Evolutionary conservation across 768 basidiomycete species (phyloP).

Genomic region (Kwoniella sp.): DNA sequence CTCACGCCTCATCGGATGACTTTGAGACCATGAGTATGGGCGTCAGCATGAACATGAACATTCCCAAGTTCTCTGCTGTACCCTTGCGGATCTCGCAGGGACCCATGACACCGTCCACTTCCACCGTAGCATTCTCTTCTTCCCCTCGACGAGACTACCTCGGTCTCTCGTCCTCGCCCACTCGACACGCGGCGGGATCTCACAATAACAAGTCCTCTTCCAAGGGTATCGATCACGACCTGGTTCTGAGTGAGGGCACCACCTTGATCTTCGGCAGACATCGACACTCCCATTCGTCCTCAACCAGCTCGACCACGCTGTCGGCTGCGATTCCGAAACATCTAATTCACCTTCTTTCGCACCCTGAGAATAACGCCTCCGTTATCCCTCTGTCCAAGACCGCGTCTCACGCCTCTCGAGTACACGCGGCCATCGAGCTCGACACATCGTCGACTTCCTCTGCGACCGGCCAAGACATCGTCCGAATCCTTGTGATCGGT

Average conservation of each 20-base stretch:
- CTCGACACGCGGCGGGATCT: slow-evolving; percentile 6
- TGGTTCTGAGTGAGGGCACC: slow-evolving; percentile 14
- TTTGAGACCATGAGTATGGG: not conserved
- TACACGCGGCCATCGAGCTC: slow-evolving; percentile 44
- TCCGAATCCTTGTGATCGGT: slow-evolving; percentile 41
- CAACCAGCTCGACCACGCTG: slow-evolving; percentile 8
- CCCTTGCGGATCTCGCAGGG: slow-evolving; percentile 20
- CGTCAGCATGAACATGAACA: not conserved
- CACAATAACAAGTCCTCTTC: not conserved
- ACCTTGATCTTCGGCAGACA: slow-evolving; percentile 46
- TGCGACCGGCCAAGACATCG: not conserved
- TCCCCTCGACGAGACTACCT: slow-evolving; percentile 30
- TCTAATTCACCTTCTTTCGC: slow-evolving; percentile 11
- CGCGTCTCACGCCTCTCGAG: slow-evolving; percentile 46
- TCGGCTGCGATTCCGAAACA: slow-evolving; percentile 9
- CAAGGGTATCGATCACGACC: slow-evolving; percentile 8
- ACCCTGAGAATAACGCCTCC: slow-evolving; percentile 9
- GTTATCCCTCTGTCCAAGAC: slow-evolving; percentile 36
- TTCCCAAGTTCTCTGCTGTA: slow-evolving; percentile 30
- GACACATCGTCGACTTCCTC: not conserved
- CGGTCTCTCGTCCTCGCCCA: slow-evolving; percentile 30
- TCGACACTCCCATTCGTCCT: slow-evolving; percentile 17
- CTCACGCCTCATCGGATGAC: slow-evolving; percentile 22
- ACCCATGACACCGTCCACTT: slow-evolving; percentile 43
- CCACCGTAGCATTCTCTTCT: slow-evolving; percentile 47